phyloP scores from a whole-genome alignment of 2,329 filamentous ascomycete species.

The Chaetomium globosum region DNA sequence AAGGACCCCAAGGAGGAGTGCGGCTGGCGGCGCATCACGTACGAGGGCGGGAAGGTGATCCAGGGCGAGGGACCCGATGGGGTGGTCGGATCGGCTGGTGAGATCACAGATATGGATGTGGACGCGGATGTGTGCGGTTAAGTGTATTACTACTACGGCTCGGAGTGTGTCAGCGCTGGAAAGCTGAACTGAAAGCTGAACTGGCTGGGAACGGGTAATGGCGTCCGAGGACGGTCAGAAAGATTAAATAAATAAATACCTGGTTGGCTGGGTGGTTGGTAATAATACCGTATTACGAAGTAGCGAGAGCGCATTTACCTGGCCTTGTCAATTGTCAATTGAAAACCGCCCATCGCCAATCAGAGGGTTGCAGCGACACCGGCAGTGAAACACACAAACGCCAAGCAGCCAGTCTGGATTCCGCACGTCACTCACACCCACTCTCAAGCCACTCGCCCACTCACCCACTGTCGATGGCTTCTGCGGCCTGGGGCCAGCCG shows the following conservation, averaged over 20 bases:
- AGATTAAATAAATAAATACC: background rate
- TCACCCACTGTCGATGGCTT: background rate
- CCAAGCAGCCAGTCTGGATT: slow-evolving; percentile 20
- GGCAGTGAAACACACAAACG: slow-evolving; percentile 44
- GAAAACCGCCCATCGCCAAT: background rate
- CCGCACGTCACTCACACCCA: slow-evolving; percentile 15
- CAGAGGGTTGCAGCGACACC: slow-evolving; percentile 21
- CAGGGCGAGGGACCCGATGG: slow-evolving; percentile 59
- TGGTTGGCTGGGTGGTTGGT: background rate
- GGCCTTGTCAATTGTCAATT: slow-evolving; percentile 4
- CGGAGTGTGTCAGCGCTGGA: background rate
- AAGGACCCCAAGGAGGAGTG: slow-evolving; percentile 62
- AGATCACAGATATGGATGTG: slow-evolving; percentile 37
- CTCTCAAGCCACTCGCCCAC: background rate
- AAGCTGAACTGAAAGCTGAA: background rate
- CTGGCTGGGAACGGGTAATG: background rate
- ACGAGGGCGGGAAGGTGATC: slow-evolving; percentile 58
- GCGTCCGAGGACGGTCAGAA: background rate
- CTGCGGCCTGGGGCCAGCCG: background rate
- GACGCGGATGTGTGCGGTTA: slow-evolving; percentile 23
- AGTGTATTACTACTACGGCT: slow-evolving; percentile 3
- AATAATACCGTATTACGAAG: slow-evolving; percentile 2
- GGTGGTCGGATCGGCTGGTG: slow-evolving; percentile 48
- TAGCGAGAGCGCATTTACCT: background rate
- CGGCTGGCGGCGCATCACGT: slow-evolving; percentile 66